Evolutionary conservation across 768 basidiomycete species (phyloP), one percentile per base, ranked within the genome.

Genomic region (Gloeophyllum trabeum): DNA sequence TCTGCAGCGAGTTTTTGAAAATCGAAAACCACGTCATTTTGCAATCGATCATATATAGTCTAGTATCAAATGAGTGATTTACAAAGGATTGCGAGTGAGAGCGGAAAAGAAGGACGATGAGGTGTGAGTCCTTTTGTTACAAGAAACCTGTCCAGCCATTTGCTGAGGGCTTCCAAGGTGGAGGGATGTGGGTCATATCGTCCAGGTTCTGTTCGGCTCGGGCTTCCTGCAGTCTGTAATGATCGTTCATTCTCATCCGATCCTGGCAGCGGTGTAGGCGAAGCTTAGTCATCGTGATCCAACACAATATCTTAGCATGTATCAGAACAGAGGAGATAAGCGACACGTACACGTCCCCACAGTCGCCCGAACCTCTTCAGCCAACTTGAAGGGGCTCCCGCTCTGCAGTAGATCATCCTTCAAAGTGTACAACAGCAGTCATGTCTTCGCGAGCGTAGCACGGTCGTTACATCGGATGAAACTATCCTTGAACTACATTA

Each of bases 391-490:
- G 2, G 88, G 85, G 54, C 88, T 90, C 12, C 79, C 84, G 6
- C 70, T 75, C 57, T 89, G 83, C 47, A 85, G 56, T 1, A 90
- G 67, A 52, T 94, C 86, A 55, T 98, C 96, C 56, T 92, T 81
- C 6, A 98, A 68, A 0, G 91, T 85, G 49, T 92, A 88, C 23
- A 98, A 68, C 56, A 92, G 86, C 90, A 90, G 58, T 85, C 88
- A 90, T 0, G 84, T 86, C 73, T 87, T 89, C 35, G 90, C 83
- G 13, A 86, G 60, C 37, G 88, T 81, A 14, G 89, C 88, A 30
- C 93, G 86, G 45, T 94, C 91, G 53, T 88, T 87, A 54, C 90
- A 94, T 56, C 93, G 92, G 53, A 92, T 78, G 59, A 96, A 99
- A 48, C 91, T 83, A 10, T 82, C 79, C 54, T 85, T 87, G 64